phyloP scores from a whole-genome alignment of 2,329 filamentous ascomycete genomes.

The Fusarium camptoceras region DNA sequence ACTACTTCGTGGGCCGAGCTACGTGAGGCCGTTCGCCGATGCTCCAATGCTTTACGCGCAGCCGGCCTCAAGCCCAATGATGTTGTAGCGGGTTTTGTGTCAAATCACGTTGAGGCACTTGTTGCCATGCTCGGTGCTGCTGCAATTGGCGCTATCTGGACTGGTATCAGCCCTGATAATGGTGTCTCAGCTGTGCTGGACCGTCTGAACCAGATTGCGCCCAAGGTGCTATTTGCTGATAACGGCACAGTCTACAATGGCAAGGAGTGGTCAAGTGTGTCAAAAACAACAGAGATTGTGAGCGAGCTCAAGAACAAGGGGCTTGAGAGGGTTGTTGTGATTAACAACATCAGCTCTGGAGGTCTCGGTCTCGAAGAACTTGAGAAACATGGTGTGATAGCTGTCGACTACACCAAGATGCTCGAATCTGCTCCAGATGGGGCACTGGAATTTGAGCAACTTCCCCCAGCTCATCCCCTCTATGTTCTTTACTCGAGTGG shows the following conservation, averaged over 20 bases:
- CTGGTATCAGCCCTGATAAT: slow-evolving; percentile 90
- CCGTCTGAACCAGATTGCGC: slow-evolving; percentile 85
- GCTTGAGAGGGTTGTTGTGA: slow-evolving; percentile 78
- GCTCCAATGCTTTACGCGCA: slow-evolving; percentile 76
- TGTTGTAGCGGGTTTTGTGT: slow-evolving; percentile 80
- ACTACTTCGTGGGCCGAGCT: slow-evolving; percentile 80
- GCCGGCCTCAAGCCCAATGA: slow-evolving; percentile 69
- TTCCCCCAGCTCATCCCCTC: slow-evolving; percentile 86
- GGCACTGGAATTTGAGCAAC: slow-evolving; percentile 75
- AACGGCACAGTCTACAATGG: slow-evolving; percentile 93
- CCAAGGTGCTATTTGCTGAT: slow-evolving; percentile 85
- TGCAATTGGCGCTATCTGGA: slow-evolving; percentile 90
- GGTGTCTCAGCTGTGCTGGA: slow-evolving; percentile 93
- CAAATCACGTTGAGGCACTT: slow-evolving; percentile 88
- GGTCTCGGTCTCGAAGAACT: slow-evolving; percentile 59
- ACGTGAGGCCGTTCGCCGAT: slow-evolving; percentile 79
- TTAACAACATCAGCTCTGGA: slow-evolving; percentile 70
- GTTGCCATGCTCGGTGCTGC: slow-evolving; percentile 89
- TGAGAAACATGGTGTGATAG: slow-evolving; percentile 53
- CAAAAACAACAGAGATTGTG: slow-evolving; percentile 83
- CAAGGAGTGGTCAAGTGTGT: slow-evolving; percentile 82
- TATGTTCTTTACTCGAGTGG: slow-evolving; percentile 96
- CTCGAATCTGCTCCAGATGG: slow-evolving; percentile 57
- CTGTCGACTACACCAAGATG: slow-evolving; percentile 60
- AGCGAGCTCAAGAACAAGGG: slow-evolving; percentile 68